Conservation (phyloP, 495 filamentous ascomycete species). For the Wilcoxina mikolae region DNA sequence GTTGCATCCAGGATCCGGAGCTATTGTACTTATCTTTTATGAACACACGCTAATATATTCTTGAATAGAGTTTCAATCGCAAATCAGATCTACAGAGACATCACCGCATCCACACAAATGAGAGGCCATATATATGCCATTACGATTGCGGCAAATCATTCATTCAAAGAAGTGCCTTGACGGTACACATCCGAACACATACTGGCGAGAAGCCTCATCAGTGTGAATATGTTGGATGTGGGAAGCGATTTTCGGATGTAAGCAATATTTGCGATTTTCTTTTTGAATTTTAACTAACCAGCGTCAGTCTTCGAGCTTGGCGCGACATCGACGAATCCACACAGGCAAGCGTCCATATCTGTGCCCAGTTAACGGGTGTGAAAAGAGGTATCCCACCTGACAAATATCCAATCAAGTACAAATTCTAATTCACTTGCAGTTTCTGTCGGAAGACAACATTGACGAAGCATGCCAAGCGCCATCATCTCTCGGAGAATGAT, state of each 20-base stretch:
- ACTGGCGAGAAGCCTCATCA: slow-evolving; percentile 82
- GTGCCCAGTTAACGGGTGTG: slow-evolving; percentile 61
- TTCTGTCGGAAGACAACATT: slow-evolving; percentile 82
- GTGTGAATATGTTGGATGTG: slow-evolving; percentile 64
- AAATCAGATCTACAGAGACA: slow-evolving; percentile 84
- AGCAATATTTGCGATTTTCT: slow-evolving; percentile 25
- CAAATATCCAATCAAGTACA: too few relatives aligned
- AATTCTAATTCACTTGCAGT: slow-evolving; percentile 35
- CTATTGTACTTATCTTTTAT: not conserved
- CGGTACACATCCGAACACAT: slow-evolving; percentile 73
- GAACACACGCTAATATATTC: slow-evolving; percentile 14
- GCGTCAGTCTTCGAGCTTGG: slow-evolving; percentile 66
- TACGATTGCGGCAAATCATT: slow-evolving; percentile 72
- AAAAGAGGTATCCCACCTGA: slow-evolving; percentile 63
- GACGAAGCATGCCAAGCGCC: slow-evolving; percentile 63
- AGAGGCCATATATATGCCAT: slow-evolving; percentile 63
- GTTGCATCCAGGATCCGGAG: slow-evolving; percentile 8
- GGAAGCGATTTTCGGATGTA: slow-evolving; percentile 78
- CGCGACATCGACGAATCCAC: slow-evolving; percentile 74
- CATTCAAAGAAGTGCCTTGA: slow-evolving; percentile 77
- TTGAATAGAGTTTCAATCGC: slow-evolving; percentile 68
- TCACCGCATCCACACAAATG: slow-evolving; percentile 81
- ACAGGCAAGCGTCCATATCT: slow-evolving; percentile 75
- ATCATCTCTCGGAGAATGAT: slow-evolving; percentile 44
- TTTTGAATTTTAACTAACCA: slow-evolving; percentile 29